Evolutionary conservation across 805 yeast species (phyloP), one percentile per base, ranked within the genome.

Genomic region (Metschnikowia baotianmanensis): DNA sequence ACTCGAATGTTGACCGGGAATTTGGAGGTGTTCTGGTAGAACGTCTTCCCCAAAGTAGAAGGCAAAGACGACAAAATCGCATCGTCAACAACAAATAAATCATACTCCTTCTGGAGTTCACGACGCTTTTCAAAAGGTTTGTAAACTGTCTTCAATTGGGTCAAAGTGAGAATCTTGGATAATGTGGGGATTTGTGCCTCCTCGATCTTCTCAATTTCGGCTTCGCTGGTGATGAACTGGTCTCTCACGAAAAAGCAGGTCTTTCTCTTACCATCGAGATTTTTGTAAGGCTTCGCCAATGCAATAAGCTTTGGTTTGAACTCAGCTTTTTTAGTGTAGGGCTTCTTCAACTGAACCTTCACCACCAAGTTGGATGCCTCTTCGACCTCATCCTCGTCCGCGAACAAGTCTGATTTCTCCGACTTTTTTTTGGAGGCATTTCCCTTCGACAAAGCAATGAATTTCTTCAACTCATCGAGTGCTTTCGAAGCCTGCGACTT

Each of bases 71-170:
- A 79, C 39, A 88, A 71, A 33, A 91, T 70, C 26, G 83, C 81
- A 47, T 89, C 96, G 65, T 93, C 99, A 38, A 87, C 82, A 31
- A 93, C 59, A 62, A 93, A 86, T 46, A 88, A 50, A 54, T 89
- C 95, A 58, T 77, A 86, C 43, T 78, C 80, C 12, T 72, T 61
- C 31, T 74, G 63, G 45, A 93, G 77, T 47, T 80, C 82, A 61
- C 97, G 81, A 62, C 89, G 82, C 45, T 89, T 82, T 63, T 93
- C 97, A 55, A 69, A 93, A n/a, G 86, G 78, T 67, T 88, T 88
- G 73, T 80, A 91, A 46, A 83, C 84, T 24, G 89, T 86, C 62
- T 87, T 87, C 48, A 93, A 72, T 51, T 88, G 84, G 33, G 78
- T 72, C 40, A 83, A 82, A 5, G 93, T 76, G 24, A 89, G 72